phyloP scores from a whole-genome alignment of 192 early-diverging fungal genomes.

The Backusella morwellensis region DNA sequence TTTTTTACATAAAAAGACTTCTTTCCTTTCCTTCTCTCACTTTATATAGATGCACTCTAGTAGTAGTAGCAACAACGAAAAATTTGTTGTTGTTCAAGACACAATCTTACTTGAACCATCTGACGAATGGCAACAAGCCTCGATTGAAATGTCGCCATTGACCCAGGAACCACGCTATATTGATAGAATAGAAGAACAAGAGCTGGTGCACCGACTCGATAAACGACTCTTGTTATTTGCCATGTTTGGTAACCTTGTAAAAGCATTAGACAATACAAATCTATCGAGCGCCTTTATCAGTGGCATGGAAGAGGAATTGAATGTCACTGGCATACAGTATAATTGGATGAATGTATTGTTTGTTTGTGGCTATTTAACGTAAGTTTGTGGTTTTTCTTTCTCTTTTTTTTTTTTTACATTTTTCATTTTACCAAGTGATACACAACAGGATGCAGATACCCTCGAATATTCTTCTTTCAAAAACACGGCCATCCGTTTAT shows the following conservation, averaged over 20 bases:
- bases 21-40: not conserved
- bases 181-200: conserved; percentile 18
- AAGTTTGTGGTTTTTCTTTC: not conserved
- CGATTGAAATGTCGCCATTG: not conserved
- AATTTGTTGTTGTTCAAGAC: not conserved
- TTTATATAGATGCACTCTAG: not conserved
- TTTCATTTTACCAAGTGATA: not conserved
- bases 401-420: not conserved
- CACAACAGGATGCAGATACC: conserved; percentile 35
- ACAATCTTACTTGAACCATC: not conserved
- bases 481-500: conserved; percentile 30
- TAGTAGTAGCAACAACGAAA: not conserved
- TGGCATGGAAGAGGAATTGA: conserved; percentile 41
- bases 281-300: conserved; percentile 38
- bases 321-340: conserved; percentile 33
- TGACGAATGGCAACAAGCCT: not conserved
- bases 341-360: conserved; percentile 42
- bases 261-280: conserved; percentile 36
- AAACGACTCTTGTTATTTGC: conserved; percentile 36
- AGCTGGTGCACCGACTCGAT: conserved; percentile 26
- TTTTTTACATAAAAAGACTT: not conserved
- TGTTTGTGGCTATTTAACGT: conserved; percentile 32
- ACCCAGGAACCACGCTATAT: not conserved
- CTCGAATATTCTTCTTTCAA: conserved; percentile 35
- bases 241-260: conserved; percentile 40